These are phyloP conservation scores for Zasmidium citrigriseum DNA, from an alignment of 2,329 filamentous ascomycete genomes.

Conservation along the genomic window DNA sequence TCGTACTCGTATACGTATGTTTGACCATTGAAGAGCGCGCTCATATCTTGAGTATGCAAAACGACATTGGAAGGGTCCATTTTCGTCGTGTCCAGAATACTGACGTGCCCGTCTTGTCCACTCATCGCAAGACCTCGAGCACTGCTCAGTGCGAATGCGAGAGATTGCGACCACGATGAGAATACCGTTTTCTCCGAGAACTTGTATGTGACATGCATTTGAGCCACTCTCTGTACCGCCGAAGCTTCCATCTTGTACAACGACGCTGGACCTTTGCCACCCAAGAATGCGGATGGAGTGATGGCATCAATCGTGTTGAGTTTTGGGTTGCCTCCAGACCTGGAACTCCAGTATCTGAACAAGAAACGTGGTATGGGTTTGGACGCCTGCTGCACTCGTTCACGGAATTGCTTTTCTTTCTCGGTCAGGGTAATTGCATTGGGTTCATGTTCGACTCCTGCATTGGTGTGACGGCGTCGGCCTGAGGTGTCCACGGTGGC, in stretches of 20 bases:
- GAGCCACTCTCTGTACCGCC: not conserved
- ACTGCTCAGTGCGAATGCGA: not conserved
- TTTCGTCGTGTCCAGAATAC: constrained; percentile 1
- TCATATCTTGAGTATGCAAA: not conserved
- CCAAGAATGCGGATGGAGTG: not conserved
- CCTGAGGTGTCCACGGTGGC: no score
- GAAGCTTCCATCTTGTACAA: not conserved
- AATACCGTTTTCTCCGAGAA: not conserved
- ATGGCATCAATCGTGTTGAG: constrained; percentile 7
- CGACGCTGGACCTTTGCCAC: not conserved
- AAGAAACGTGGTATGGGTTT: constrained; percentile 1
- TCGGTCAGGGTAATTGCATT: not conserved
- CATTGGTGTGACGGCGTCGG: no score
- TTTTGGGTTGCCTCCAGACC: not conserved
- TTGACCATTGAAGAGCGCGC: not conserved
- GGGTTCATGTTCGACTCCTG: no score
- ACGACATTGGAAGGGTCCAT: not conserved
- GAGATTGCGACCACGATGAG: constrained; percentile 6
- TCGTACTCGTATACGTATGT: not conserved
- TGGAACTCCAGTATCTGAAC: constrained; percentile 2
- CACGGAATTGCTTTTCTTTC: not conserved
- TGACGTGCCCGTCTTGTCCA: not conserved
- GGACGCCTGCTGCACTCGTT: not conserved
- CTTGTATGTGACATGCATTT: not conserved
- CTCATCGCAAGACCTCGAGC: not conserved